Evolutionary conservation across 306 rosid genomes (phyloP).

Genomic region (Prosopis cineraria): DNA sequence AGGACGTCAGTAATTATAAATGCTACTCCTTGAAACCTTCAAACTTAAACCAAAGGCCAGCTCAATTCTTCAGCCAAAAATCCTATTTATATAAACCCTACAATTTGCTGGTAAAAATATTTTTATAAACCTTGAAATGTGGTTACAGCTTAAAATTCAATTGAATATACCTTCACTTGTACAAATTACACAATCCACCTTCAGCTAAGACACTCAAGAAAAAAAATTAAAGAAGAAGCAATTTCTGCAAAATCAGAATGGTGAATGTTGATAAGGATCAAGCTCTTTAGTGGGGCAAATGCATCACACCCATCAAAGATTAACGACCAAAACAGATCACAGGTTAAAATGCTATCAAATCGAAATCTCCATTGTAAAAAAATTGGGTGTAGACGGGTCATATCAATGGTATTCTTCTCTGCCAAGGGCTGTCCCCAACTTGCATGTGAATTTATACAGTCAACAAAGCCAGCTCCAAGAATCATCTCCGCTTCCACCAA

Average conservation of each 20-base stretch:
- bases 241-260: constrained; percentile 2
- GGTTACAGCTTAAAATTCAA: background rate
- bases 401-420: constrained; percentile 36
- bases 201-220: constrained; percentile 6
- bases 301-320: constrained; percentile 19
- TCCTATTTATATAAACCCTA: background rate
- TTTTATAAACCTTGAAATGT: background rate
- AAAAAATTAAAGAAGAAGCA: background rate
- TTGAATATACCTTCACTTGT: constrained; percentile 5
- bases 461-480: constrained; percentile 11
- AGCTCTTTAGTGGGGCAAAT: constrained; percentile 22
- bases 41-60: background rate
- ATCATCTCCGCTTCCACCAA: constrained; percentile 83
- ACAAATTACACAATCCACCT: constrained; percentile 3
- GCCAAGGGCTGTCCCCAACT: constrained; percentile 31
- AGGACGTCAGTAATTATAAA: background rate
- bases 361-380: constrained; percentile 28
- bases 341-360: constrained; percentile 18
- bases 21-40: background rate
- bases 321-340: constrained; percentile 33
- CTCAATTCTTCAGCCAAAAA: background rate
- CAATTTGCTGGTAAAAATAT: too few species aligned
- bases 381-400: constrained; percentile 26
- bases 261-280: constrained; percentile 4
- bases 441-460: constrained; percentile 53